Evolutionary conservation across 352 stramenopile species (phyloP).

Genomic region (Thraustochytrium striatum): DNA sequence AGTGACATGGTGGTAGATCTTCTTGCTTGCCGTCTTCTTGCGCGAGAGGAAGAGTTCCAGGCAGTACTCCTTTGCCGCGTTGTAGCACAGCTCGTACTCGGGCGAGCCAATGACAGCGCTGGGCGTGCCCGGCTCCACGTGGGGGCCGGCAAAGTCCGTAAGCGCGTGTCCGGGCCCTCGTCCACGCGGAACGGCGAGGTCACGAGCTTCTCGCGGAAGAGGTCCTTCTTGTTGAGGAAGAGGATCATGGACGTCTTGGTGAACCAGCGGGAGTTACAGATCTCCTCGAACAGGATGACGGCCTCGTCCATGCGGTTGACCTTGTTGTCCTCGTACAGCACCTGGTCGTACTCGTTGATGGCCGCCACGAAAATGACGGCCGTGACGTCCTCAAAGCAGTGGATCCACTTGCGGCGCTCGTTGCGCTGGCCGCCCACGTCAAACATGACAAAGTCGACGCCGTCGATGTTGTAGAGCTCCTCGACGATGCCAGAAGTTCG

Average conservation of each 20-base stretch:
- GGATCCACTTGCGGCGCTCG: constrained; percentile 70
- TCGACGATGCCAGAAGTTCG: constrained; percentile 59
- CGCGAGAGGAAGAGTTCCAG: constrained; percentile 53
- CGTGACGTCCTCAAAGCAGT: constrained; percentile 64
- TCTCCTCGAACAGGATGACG: constrained; percentile 64
- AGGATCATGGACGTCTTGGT: constrained; percentile 63
- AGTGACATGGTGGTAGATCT: constrained; percentile 59
- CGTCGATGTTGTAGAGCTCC: constrained; percentile 62
- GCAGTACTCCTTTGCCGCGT: constrained; percentile 55
- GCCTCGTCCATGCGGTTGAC: constrained; percentile 64
- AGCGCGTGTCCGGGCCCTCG: constrained; percentile 26
- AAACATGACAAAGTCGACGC: constrained; percentile 64
- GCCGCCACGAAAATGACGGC: constrained; percentile 74
- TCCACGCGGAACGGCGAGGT: constrained; percentile 50
- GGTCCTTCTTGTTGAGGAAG: constrained; percentile 66
- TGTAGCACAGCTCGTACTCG: constrained; percentile 53
- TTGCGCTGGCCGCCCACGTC: constrained; percentile 68
- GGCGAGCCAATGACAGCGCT: constrained; percentile 43
- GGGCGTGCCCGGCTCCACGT: constrained; percentile 13
- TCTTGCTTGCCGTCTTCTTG: constrained; percentile 53
- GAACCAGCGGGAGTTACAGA: constrained; percentile 65
- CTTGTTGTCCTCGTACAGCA: constrained; percentile 64
- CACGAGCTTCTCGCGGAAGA: constrained; percentile 62
- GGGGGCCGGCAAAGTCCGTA: constrained; percentile 18
- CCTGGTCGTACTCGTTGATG: constrained; percentile 65